Percentiles rank a stretch among this genome's conserved stretches.
Conservation (phyloP, 176 grass and related monocot species). For the Oryza meyeriana region DNA sequence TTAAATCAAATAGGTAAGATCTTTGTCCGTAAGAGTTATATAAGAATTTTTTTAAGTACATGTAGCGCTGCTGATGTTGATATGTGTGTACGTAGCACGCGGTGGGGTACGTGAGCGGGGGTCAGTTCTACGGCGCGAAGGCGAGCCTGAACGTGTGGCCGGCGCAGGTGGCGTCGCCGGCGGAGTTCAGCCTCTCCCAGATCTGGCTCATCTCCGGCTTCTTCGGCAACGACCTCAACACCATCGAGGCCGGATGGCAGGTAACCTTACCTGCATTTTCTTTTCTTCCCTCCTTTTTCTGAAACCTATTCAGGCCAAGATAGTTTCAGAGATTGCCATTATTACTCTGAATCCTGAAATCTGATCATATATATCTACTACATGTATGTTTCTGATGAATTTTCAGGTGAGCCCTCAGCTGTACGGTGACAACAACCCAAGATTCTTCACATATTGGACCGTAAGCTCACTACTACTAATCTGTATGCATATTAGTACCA, state of each 20-base stretch:
- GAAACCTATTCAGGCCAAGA: neutral
- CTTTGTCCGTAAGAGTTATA: too few species aligned
- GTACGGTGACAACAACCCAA: constrained; percentile 74
- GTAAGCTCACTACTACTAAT: constrained; percentile 30
- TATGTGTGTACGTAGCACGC: constrained; percentile 59
- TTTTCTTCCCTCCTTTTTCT: neutral
- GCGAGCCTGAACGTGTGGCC: constrained; percentile 95
- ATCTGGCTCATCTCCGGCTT: constrained; percentile 93
- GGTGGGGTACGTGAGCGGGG: constrained; percentile 76
- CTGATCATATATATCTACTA: neutral
- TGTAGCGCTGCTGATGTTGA: too few species aligned
- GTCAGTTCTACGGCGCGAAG: constrained; percentile 78
- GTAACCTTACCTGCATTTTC: constrained; percentile 8
- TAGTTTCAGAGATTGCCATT: neutral
- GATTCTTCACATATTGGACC: constrained; percentile 98
- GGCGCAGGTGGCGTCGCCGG: constrained; percentile 62
- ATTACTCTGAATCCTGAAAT: neutral
- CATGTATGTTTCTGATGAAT: neutral
- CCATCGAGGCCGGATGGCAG: constrained; percentile 98
- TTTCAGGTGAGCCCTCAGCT: constrained; percentile 84
- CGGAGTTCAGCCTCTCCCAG: constrained; percentile 94
- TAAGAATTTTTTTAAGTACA: too few species aligned
- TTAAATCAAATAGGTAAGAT: too few species aligned
- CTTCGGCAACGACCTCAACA: constrained; percentile 96
- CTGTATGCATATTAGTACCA: neutral